Conservation (phyloP, 345 rosid species). For the Corymbia maculata region DNA sequence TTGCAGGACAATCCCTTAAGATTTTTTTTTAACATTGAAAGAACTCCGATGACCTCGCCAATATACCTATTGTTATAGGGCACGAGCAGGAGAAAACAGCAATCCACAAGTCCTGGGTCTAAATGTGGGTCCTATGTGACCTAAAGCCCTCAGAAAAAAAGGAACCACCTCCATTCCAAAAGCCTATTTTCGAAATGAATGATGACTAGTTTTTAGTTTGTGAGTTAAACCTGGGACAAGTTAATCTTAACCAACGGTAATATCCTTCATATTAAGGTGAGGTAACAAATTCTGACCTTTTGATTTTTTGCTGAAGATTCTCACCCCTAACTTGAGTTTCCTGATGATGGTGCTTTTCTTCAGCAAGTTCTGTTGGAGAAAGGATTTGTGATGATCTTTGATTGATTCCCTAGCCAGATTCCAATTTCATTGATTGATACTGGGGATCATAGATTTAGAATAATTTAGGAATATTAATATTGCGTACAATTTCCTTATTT, state of each 20-base stretch:
- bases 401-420: too few species aligned
- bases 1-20: not conserved
- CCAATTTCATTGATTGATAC: too few species aligned
- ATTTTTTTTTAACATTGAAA: not conserved
- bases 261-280: not conserved
- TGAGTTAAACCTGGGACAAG: not conserved
- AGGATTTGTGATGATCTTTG: too few species aligned
- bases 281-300: constrained; percentile 23
- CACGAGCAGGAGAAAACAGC: not conserved
- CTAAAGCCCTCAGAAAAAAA: not conserved
- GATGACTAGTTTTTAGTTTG: not conserved
- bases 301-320: constrained; percentile 43
- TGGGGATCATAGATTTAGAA: too few species aligned
- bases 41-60: not conserved
- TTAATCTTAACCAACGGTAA: not conserved
- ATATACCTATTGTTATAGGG: not conserved
- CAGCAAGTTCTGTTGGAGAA: not conserved
- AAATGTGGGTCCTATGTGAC: not conserved
- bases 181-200: not conserved
- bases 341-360: constrained; percentile 40
- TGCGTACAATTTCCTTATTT: too few species aligned
- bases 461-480: too few species aligned
- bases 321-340: constrained; percentile 36
- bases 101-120: not conserved
- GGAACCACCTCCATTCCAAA: not conserved